A percentile compares a stretch with the other conserved stretches of the same genome.
phyloP scores from a whole-genome alignment of 140 eudicot species.

The Ambrosia hybrid region DNA sequence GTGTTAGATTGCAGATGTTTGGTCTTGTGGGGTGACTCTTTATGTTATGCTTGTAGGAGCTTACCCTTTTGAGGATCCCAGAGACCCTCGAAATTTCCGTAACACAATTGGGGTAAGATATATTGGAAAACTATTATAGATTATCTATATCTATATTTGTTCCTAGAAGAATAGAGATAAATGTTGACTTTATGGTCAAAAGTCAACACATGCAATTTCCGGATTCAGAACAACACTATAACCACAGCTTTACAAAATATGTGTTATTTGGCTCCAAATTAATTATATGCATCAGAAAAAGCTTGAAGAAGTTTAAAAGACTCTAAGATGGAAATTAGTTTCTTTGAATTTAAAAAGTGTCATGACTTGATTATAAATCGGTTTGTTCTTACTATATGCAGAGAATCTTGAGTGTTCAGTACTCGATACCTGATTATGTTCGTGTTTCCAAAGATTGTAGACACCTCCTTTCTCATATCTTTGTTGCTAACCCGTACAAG shows the following conservation, averaged over 20 bases:
- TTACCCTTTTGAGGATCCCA: conserved; percentile 76
- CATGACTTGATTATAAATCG: conserved; percentile 10
- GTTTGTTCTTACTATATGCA: conserved; percentile 25
- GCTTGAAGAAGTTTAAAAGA: background rate
- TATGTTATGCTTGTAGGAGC: conserved; percentile 78
- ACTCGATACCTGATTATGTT: conserved; percentile 77
- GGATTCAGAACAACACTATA: background rate
- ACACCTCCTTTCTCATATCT: conserved; percentile 72
- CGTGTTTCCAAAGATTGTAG: conserved; percentile 69
- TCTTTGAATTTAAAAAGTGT: conserved; percentile 15
- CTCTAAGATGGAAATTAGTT: conserved; percentile 5
- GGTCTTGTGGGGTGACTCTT: conserved; percentile 77
- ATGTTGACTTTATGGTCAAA: conserved; percentile 25
- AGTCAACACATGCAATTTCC: conserved; percentile 17
- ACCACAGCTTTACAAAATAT: background rate
- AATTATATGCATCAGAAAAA: background rate
- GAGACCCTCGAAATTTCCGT: conserved; percentile 72
- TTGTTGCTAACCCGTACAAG: conserved; percentile 76
- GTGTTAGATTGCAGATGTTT: conserved; percentile 74
- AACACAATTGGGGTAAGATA: conserved; percentile 65
- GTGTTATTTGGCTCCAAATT: background rate
- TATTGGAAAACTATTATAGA: background rate
- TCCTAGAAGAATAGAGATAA: background rate
- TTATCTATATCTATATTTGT: background rate
- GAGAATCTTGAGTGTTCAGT: conserved; percentile 79